Evolutionary conservation across 176 grass and related monocot genomes (phyloP).

Genomic region (Oryza meridionalis): DNA sequence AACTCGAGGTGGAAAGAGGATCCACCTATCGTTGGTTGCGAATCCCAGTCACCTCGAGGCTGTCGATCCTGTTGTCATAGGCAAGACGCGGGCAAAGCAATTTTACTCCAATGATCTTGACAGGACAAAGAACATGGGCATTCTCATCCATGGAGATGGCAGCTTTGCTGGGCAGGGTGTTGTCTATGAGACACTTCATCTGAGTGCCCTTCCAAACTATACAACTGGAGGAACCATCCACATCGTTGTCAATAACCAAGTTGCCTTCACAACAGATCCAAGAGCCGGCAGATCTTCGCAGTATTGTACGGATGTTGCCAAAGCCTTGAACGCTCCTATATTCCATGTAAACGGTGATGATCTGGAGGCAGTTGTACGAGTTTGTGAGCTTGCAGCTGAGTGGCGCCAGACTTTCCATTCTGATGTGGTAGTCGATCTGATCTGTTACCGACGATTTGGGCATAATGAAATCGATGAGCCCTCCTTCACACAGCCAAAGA

Average conservation of each 20-base stretch:
- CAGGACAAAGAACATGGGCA: slow-evolving; percentile 88
- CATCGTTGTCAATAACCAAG: slow-evolving; percentile 77
- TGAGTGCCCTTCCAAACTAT: slow-evolving; percentile 92
- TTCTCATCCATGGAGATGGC: slow-evolving; percentile 91
- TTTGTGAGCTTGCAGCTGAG: slow-evolving; percentile 87
- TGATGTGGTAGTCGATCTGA: slow-evolving; percentile 87
- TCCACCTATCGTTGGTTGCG: slow-evolving; percentile 87
- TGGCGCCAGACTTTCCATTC: slow-evolving; percentile 96
- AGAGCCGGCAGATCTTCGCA: slow-evolving; percentile 72
- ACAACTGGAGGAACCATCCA: slow-evolving; percentile 93
- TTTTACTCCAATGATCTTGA: slow-evolving; percentile 85
- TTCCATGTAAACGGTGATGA: slow-evolving; percentile 97
- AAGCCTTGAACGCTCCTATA: slow-evolving; percentile 72
- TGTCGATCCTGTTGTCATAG: slow-evolving; percentile 85
- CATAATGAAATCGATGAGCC: slow-evolving; percentile 99
- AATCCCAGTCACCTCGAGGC: slow-evolving; percentile 96
- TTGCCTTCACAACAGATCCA: slow-evolving; percentile 82
- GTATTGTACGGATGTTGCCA: slow-evolving; percentile 78
- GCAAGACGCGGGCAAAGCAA: slow-evolving; percentile 92
- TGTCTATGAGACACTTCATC: slow-evolving; percentile 92
- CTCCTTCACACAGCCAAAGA: slow-evolving; percentile 98
- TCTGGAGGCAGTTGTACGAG: slow-evolving; percentile 88
- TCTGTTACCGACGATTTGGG: slow-evolving; percentile 90
- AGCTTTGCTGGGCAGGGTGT: slow-evolving; percentile 97
- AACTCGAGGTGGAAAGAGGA: slow-evolving; percentile 83